Evolutionary conservation across 768 basidiomycete genomes (phyloP).

Genomic region (Mycena capillaripes): DNA sequence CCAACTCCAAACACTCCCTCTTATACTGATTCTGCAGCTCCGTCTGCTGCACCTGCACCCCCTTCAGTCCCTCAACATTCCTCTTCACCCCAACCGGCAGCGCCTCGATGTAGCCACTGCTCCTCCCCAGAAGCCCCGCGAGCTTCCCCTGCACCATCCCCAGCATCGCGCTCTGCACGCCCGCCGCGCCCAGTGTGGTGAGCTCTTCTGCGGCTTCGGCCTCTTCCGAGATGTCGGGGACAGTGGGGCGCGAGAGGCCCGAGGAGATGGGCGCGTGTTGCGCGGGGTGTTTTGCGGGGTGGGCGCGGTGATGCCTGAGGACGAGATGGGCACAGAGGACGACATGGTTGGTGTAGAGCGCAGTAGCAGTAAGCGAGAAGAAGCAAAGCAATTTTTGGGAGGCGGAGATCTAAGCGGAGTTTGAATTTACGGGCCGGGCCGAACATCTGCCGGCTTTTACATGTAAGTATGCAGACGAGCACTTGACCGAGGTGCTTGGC

Average conservation of each 20-base stretch:
- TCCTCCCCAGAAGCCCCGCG: slow-evolving; percentile 86
- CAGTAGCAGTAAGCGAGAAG: neutral
- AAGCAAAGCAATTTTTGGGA: neutral
- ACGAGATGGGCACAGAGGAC: slow-evolving; percentile 75
- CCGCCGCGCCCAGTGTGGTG: slow-evolving; percentile 52
- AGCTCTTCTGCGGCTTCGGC: slow-evolving; percentile 71
- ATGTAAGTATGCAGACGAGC: no score
- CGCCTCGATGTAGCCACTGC: slow-evolving; percentile 94
- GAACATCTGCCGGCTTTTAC: no score
- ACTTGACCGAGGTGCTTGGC: no score
- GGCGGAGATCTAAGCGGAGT: slow-evolving; percentile 7
- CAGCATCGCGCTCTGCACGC: slow-evolving; percentile 75
- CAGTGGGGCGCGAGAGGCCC: slow-evolving; percentile 88
- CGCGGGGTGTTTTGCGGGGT: slow-evolving; percentile 96
- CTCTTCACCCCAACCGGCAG: slow-evolving; percentile 86
- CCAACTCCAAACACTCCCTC: slow-evolving; percentile 93
- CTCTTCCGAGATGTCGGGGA: slow-evolving; percentile 90
- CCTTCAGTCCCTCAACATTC: slow-evolving; percentile 93
- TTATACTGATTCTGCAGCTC: slow-evolving; percentile 96
- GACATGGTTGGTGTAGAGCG: slow-evolving; percentile 63
- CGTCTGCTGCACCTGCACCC: slow-evolving; percentile 92
- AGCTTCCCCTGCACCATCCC: slow-evolving; percentile 93
- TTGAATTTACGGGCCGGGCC: neutral
- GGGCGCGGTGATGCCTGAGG: slow-evolving; percentile 74
- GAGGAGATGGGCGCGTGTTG: slow-evolving; percentile 83